phyloP scores from a whole-genome alignment of 2,329 filamentous ascomycete species.

The Scedosporium aurantiacum region DNA sequence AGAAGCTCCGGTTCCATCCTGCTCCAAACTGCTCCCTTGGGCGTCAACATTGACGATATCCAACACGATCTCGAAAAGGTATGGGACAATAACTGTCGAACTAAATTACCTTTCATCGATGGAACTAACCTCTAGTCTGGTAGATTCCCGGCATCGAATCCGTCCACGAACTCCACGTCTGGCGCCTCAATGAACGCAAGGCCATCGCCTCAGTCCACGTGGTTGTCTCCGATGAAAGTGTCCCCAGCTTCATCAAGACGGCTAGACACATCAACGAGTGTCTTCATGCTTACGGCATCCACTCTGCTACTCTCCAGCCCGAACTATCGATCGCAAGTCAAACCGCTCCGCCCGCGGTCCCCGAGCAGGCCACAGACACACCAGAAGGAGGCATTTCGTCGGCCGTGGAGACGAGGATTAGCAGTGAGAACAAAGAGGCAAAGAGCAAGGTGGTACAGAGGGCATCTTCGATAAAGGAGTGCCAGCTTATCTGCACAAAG shows the following conservation, averaged over 20 bases:
- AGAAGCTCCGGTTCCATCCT: conserved; percentile 54
- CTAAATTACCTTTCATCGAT: not conserved
- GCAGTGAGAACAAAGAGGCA: not conserved
- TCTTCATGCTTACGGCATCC: conserved; percentile 62
- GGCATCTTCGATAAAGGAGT: not conserved
- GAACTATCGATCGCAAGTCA: conserved; percentile 27
- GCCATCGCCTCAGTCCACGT: conserved; percentile 60
- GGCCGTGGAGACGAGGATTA: not conserved
- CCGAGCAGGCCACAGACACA: not conserved
- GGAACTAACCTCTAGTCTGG: not conserved
- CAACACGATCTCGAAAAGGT: conserved; percentile 59
- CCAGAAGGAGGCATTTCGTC: not conserved
- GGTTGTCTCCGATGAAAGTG: conserved; percentile 44
- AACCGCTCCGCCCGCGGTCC: not conserved
- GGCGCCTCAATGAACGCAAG: conserved; percentile 61
- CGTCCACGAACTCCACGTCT: conserved; percentile 64
- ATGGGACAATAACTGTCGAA: not conserved
- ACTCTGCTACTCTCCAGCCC: conserved; percentile 61
- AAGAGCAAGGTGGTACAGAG: not conserved
- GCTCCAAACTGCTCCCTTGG: conserved; percentile 52
- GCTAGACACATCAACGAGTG: conserved; percentile 55
- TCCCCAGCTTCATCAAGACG: conserved; percentile 47
- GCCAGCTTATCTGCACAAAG: conserved; percentile 2
- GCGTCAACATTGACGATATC: conserved; percentile 50
- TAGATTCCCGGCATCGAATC: conserved; percentile 55